Evolutionary conservation across 1,284 basidiomycete genomes (phyloP).

Genomic region (Ustilago vetiveriae): DNA sequence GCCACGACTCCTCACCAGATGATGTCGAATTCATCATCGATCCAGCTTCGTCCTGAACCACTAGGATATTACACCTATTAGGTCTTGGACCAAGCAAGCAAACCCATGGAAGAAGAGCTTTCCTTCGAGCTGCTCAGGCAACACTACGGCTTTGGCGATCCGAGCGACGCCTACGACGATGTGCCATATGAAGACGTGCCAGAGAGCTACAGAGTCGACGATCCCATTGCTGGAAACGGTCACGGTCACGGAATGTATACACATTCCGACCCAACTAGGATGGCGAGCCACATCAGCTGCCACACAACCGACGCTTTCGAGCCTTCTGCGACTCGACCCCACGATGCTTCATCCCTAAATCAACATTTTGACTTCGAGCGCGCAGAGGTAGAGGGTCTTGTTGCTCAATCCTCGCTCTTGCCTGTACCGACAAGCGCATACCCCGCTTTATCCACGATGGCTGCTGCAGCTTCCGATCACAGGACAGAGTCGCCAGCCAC

Average conservation of each 20-base stretch:
- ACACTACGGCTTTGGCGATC: slow-evolving; percentile 3
- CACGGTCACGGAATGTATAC: no score
- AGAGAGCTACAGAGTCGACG: no score
- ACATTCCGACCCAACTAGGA: no score
- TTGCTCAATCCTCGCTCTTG: not conserved
- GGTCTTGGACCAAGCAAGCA: no score
- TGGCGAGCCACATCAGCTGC: not conserved
- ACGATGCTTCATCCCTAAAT: slow-evolving; percentile 7
- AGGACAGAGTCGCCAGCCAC: not conserved
- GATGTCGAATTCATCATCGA: no score
- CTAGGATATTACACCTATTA: not conserved
- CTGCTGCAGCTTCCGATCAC: not conserved
- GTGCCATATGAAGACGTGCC: not conserved
- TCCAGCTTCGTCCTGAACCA: no score
- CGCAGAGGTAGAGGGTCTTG: slow-evolving; percentile 20
- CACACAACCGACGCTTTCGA: not conserved
- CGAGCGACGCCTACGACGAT: not conserved
- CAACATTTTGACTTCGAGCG: slow-evolving; percentile 26
- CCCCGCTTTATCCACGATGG: not conserved
- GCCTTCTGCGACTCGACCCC: not conserved
- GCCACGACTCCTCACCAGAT: no score
- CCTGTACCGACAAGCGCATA: not conserved
- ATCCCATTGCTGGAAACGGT: no score
- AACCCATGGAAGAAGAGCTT: slow-evolving; percentile 12
- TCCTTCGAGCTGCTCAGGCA: slow-evolving; percentile 7